phyloP scores from a whole-genome alignment of 176 grass and related monocot species.

The Guadua angustifolia region DNA sequence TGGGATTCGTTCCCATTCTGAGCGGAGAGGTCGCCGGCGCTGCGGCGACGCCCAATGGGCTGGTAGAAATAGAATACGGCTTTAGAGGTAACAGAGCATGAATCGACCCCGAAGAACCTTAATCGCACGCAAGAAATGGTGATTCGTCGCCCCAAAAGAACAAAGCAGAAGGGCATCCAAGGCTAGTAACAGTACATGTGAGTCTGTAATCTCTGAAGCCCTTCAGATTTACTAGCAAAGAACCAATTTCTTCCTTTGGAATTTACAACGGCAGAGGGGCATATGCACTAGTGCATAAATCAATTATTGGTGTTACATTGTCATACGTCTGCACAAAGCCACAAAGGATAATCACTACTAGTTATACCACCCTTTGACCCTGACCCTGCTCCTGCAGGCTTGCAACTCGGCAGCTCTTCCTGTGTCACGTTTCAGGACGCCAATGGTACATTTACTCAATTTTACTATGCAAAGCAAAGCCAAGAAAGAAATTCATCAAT shows the following conservation, averaged over 20 bases:
- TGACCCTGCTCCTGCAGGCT: not conserved
- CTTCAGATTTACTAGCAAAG: not conserved
- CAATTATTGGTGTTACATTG: not conserved
- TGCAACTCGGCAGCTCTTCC: not conserved
- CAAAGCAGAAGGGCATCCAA: not conserved
- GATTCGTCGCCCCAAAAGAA: not conserved
- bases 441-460: not conserved
- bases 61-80: too few relatives aligned
- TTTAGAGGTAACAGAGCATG: not conserved
- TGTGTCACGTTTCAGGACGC: not conserved
- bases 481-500: not conserved
- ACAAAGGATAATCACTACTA: not conserved
- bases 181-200: not conserved
- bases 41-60: too few relatives aligned
- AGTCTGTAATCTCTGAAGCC: not conserved
- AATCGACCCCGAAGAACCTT: not conserved
- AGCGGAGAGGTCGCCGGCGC: too few relatives aligned
- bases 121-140: not conserved
- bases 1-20: not conserved
- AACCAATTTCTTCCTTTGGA: not conserved
- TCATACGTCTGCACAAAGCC: conserved; percentile 5
- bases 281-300: conserved; percentile 9
- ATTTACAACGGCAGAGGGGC: not conserved
- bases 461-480: not conserved
- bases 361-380: too few relatives aligned